Evolutionary conservation across 2,329 filamentous ascomycete genomes (phyloP).

Genomic region (Thielaviopsis musarum): DNA sequence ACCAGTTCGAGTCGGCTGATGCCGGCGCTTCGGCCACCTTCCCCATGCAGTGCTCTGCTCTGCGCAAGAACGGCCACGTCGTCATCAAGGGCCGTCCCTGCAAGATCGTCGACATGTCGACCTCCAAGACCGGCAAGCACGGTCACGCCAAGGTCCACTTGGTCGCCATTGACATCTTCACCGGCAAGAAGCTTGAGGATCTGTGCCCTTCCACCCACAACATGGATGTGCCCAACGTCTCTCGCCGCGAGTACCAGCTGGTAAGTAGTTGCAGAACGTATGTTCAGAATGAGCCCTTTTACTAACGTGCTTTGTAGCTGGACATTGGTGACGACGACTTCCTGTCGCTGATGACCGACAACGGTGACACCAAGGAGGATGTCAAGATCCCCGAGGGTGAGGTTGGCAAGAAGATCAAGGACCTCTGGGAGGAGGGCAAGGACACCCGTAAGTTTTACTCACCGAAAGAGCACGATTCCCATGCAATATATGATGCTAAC

Average conservation of each 20-base stretch:
- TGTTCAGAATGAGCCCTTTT: neutral
- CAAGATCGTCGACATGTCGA: slow-evolving; percentile 99
- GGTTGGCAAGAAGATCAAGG: slow-evolving; percentile 68
- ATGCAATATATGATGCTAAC: neutral
- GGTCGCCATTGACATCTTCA: slow-evolving; percentile 98
- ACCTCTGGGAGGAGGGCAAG: slow-evolving; percentile 77
- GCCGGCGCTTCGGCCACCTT: slow-evolving; percentile 87
- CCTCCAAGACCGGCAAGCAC: slow-evolving; percentile 99
- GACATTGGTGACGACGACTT: slow-evolving; percentile 88
- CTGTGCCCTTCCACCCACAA: slow-evolving; percentile 94
- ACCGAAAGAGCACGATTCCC: neutral
- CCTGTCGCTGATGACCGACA: slow-evolving; percentile 82
- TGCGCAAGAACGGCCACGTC: slow-evolving; percentile 98
- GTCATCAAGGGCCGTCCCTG: slow-evolving; percentile 97
- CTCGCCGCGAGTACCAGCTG: slow-evolving; percentile 80
- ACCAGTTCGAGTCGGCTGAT: slow-evolving; percentile 79
- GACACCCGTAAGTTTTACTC: slow-evolving; percentile 61
- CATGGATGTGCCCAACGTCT: slow-evolving; percentile 95
- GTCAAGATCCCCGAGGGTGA: slow-evolving; percentile 87
- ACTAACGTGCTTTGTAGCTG: slow-evolving; percentile 36
- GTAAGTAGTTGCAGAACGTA: slow-evolving; percentile 38
- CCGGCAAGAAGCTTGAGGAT: slow-evolving; percentile 98
- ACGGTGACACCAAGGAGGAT: slow-evolving; percentile 82
- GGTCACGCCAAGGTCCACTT: slow-evolving; percentile 99
- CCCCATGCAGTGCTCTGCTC: slow-evolving; percentile 98